Conservation (phyloP, 1,284 basidiomycete species). For the Leucocoprinus gongylophorus region DNA sequence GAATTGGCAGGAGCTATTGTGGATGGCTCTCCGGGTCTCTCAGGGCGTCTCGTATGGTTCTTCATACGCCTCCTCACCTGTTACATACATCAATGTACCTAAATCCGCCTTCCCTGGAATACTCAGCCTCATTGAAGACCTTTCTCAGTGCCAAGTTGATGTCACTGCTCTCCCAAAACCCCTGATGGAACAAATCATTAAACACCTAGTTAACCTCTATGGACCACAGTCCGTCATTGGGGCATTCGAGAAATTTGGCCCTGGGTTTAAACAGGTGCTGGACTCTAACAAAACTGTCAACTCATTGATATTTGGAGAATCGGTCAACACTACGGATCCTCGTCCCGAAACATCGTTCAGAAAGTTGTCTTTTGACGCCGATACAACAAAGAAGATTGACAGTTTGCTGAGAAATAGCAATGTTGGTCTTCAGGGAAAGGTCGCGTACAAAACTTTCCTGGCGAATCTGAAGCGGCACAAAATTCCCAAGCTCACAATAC, state of each 20-base stretch:
- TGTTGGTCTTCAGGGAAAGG: constrained; percentile 24
- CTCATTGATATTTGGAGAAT: constrained; percentile 12
- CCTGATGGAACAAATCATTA: constrained; percentile 19
- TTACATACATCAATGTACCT: constrained; percentile 15
- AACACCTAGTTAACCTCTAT: constrained; percentile 18
- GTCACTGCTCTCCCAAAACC: neutral
- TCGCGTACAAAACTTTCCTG: constrained; percentile 27
- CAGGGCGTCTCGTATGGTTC: constrained; percentile 15
- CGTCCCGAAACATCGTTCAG: neutral
- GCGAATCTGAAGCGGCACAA: constrained; percentile 18
- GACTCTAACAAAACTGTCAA: constrained; percentile 18
- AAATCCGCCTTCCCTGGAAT: constrained; percentile 27
- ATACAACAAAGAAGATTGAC: constrained; percentile 18
- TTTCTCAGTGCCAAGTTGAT: constrained; percentile 13
- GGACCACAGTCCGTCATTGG: constrained; percentile 19
- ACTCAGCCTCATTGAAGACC: constrained; percentile 25
- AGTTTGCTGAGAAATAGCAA: constrained; percentile 22
- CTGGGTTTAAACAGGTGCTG: constrained; percentile 22
- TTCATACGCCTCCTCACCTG: constrained; percentile 12
- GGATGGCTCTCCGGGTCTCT: constrained; percentile 24
- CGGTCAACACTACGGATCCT: neutral
- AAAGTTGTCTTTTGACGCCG: constrained; percentile 2
- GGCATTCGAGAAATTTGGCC: constrained; percentile 22
- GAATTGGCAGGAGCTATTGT: constrained; percentile 32
- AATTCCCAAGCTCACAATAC: constrained; percentile 46